Conservation (phyloP, 179 eudicot species). For the Drosera spatulata region DNA sequence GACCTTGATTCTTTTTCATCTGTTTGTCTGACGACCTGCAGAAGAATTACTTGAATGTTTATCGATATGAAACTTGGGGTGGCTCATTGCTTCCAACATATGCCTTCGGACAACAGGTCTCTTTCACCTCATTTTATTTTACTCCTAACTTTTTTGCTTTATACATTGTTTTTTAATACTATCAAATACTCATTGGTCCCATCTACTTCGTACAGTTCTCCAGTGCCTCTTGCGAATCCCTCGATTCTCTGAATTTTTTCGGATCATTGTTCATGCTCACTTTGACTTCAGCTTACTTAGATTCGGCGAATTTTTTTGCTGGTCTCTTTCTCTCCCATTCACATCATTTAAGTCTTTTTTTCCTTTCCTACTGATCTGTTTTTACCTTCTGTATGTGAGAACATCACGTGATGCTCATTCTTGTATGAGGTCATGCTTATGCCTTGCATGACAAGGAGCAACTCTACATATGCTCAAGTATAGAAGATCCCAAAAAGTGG, state of each 20-base stretch:
- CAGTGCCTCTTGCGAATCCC: too few species aligned
- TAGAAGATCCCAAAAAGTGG: neutral
- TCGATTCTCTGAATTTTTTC: too few species aligned
- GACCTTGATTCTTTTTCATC: neutral
- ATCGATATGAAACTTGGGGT: slow-evolving; percentile 87
- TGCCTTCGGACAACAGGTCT: slow-evolving; percentile 77
- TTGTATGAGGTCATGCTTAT: neutral
- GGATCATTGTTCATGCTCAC: neutral
- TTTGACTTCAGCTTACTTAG: neutral
- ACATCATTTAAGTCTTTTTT: neutral
- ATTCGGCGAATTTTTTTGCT: neutral
- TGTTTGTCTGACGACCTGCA: slow-evolving; percentile 19
- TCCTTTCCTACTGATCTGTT: neutral
- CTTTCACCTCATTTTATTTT: neutral
- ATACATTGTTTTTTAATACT: neutral
- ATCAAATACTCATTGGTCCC: too few species aligned
- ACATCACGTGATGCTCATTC: neutral
- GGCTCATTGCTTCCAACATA: slow-evolving; percentile 81
- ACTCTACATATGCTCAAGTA: neutral
- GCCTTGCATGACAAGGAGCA: neutral
- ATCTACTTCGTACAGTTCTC: too few species aligned
- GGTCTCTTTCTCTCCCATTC: neutral
- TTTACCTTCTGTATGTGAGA: neutral
- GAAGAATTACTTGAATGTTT: slow-evolving; percentile 93
- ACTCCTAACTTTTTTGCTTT: neutral